Evolutionary conservation across 495 filamentous ascomycete genomes (phyloP), one percentile per base, ranked within the genome.

Genomic region (Hypoxylon rickii): DNA sequence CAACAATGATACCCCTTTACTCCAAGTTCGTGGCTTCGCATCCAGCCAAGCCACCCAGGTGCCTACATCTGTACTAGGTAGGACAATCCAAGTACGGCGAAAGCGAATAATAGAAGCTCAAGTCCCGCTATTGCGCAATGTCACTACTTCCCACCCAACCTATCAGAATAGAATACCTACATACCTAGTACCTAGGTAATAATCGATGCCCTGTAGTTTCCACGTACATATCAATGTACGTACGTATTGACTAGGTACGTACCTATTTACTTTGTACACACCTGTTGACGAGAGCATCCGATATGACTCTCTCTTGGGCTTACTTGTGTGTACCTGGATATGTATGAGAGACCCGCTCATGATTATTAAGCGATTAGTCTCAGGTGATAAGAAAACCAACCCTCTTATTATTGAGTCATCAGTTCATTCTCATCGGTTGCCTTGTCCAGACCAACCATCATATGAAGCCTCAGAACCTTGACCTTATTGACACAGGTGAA

Each of bases 351-450:
- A 22, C 47, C 47, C 47, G 36, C 46, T 46, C 46, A 22, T 38
- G 20, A 21, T 60, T 54, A 59, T 16, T 49, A 48, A 53, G 31
- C 42, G n/a, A n/a, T n/a, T n/a, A n/a, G n/a, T n/a, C n/a, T n/a
- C n/a, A n/a, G n/a, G n/a, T n/a, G n/a, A n/a, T n/a, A n/a, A n/a
- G n/a, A n/a, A n/a, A n/a, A n/a, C n/a, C n/a, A n/a, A n/a, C n/a
- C n/a, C n/a, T n/a, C n/a, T n/a, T n/a, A n/a, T n/a, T n/a, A n/a
- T n/a, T n/a, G n/a, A n/a, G n/a, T n/a, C n/a, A n/a, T n/a, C n/a
- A n/a, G n/a, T n/a, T n/a, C n/a, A n/a, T n/a, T n/a, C n/a, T n/a
- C n/a, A n/a, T n/a, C n/a, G n/a, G n/a, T n/a, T n/a, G 20, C 3
- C 42, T 43, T 43, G n/a, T 34, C 51, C n/a, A n/a, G n/a, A n/a